A percentile compares a stretch with the other conserved stretches of the same genome.
Conservation (phyloP, 2,329 filamentous ascomycete genomes). For the Alternaria hordeiaustralica region DNA sequence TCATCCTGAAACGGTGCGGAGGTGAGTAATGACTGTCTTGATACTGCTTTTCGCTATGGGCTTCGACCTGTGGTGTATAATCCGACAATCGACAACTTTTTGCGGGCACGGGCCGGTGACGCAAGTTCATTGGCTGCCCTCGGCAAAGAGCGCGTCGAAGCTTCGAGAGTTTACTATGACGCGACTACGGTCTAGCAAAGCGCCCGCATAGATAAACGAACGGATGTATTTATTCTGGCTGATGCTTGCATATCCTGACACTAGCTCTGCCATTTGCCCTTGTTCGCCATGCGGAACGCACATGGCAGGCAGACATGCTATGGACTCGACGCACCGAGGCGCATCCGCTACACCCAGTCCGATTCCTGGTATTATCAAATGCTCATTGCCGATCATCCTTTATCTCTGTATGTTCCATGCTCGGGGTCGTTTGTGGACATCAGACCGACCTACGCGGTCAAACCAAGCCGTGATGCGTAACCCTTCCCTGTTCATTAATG, state of each 20-base stretch:
- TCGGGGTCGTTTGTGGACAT: background rate
- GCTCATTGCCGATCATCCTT: slow-evolving; percentile 10
- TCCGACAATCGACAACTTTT: slow-evolving; percentile 20
- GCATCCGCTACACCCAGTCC: slow-evolving; percentile 1
- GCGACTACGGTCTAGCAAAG: background rate
- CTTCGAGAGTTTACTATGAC: slow-evolving; percentile 15
- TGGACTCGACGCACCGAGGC: background rate
- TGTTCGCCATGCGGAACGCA: background rate
- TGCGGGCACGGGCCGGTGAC: slow-evolving; percentile 19
- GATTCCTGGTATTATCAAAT: slow-evolving; percentile 9
- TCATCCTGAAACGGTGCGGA: slow-evolving; percentile 34
- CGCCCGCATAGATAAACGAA: background rate
- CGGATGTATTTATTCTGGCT: background rate
- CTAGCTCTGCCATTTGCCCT: background rate
- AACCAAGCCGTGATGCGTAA: slow-evolving; percentile 1
- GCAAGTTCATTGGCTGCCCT: slow-evolving; percentile 13
- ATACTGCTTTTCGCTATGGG: slow-evolving; percentile 6
- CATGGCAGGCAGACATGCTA: background rate
- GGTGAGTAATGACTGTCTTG: slow-evolving; percentile 22
- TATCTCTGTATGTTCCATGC: slow-evolving; percentile 3
- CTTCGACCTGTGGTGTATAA: slow-evolving; percentile 9
- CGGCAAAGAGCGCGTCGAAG: slow-evolving; percentile 16
- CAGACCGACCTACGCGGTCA: background rate
- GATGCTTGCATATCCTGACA: background rate
- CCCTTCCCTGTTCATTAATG: slow-evolving; percentile 7